Conservation (phyloP, 2,329 filamentous ascomycete species). For the Xylariales sp. region DNA sequence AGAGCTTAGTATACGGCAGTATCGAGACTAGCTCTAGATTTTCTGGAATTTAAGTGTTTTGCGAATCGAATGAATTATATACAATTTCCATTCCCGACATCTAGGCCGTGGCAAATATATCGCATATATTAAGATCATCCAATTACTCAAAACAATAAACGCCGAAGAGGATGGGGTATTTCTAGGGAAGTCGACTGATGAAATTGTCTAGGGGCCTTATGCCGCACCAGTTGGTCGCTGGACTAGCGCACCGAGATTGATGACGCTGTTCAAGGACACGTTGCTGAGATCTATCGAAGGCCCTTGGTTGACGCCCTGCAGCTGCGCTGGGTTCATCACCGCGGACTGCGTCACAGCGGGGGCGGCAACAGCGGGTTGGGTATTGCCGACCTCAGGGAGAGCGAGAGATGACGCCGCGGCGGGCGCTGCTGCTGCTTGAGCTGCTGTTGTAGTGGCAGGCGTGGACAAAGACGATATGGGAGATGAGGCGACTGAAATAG, state of each 20-base stretch:
- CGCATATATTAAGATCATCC: too few relatives aligned
- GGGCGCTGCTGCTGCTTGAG: conserved; percentile 4
- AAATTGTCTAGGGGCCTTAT: too few relatives aligned
- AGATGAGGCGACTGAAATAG: conserved; percentile 1
- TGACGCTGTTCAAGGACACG: conserved; percentile 18
- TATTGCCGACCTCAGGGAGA: conserved; percentile 9
- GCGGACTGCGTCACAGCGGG: conserved; percentile 14
- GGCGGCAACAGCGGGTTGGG: conserved; percentile 11
- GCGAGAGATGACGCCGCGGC: conserved; percentile 14
- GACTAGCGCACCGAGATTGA: conserved; percentile 21
- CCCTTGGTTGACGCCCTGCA: conserved; percentile 20
- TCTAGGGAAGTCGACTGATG: too few relatives aligned
- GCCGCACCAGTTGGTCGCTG: conserved; percentile 5
- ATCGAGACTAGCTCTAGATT: too few relatives aligned
- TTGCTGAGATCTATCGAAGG: conserved; percentile 22
- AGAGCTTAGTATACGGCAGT: too few relatives aligned
- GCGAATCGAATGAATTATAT: too few relatives aligned
- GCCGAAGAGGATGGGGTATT: too few relatives aligned
- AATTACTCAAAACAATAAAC: too few relatives aligned
- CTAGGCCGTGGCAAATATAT: too few relatives aligned
- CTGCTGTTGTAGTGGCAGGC: neutral
- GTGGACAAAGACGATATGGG: neutral
- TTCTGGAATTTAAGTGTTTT: too few relatives aligned
- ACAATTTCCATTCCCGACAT: too few relatives aligned
- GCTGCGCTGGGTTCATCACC: conserved; percentile 15